These are phyloP conservation scores for Spathaspora arborariae DNA, from an alignment of 805 yeast genomes.

Conservation along the genomic window DNA sequence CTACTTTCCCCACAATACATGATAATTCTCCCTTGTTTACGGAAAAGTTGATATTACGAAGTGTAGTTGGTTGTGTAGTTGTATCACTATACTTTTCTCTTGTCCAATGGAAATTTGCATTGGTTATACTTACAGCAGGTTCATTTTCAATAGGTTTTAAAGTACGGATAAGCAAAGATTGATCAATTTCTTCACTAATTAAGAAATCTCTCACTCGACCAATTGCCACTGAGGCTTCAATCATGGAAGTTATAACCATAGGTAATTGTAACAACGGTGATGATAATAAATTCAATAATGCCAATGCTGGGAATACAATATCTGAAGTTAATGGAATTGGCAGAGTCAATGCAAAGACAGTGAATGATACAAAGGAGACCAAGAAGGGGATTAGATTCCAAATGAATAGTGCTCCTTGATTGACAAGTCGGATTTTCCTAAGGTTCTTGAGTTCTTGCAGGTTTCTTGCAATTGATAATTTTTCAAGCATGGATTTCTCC, in stretches of 20 bases:
- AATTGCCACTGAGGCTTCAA: constrained; percentile 59
- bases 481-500: constrained; percentile 61
- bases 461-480: constrained; percentile 52
- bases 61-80: constrained; percentile 20
- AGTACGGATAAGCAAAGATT: constrained; percentile 16
- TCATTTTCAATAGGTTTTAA: constrained; percentile 3
- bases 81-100: constrained; percentile 23
- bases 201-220: constrained; percentile 51
- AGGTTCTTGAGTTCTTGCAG: constrained; percentile 52
- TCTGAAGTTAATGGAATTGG: constrained; percentile 60
- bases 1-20: constrained; percentile 66
- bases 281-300: constrained; percentile 55
- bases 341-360: constrained; percentile 43
- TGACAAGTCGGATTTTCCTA: constrained; percentile 43
- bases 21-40: constrained; percentile 53
- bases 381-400: constrained; percentile 66
- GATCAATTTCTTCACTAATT: constrained; percentile 42
- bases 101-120: constrained; percentile 55
- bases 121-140: constrained; percentile 40
- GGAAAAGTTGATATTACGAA: constrained; percentile 44
- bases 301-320: constrained; percentile 63
- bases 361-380: constrained; percentile 60
- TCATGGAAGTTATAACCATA: constrained; percentile 47
- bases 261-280: constrained; percentile 62
- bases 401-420: constrained; percentile 46